Conservation (phyloP, 495 filamentous ascomycete genomes). For the Hyaloscypha finlandica region DNA sequence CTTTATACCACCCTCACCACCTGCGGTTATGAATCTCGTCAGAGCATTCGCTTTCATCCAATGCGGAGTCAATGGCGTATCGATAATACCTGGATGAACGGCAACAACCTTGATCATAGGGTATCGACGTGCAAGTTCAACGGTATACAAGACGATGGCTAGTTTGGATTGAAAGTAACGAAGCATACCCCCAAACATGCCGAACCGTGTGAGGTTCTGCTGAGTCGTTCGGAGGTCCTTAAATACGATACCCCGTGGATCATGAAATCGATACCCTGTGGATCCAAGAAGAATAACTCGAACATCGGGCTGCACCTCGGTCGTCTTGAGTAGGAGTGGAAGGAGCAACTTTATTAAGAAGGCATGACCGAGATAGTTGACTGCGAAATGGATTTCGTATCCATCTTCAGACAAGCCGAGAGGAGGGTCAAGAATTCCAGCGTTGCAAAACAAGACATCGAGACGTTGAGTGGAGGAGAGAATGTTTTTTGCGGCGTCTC, state of each 20-base stretch:
- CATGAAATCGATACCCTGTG: constrained; percentile 37
- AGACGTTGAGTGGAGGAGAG: constrained; percentile 31
- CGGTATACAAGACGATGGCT: constrained; percentile 64
- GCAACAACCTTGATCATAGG: constrained; percentile 56
- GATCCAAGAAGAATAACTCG: constrained; percentile 46
- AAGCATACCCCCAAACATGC: constrained; percentile 37
- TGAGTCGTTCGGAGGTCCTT: constrained; percentile 40
- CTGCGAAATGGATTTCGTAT: constrained; percentile 65
- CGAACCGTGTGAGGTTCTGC: constrained; percentile 22
- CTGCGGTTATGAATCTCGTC: constrained; percentile 27
- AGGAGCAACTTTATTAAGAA: constrained; percentile 66
- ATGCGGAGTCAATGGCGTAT: constrained; percentile 4
- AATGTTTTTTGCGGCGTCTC: constrained; percentile 23
- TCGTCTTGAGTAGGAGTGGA: constrained; percentile 47
- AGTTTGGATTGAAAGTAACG: constrained; percentile 71
- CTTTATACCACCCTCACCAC: background rate
- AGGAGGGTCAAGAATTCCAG: constrained; percentile 62
- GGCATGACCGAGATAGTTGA: constrained; percentile 68
- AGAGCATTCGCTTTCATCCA: constrained; percentile 1
- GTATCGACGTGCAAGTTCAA: constrained; percentile 58
- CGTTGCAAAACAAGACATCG: constrained; percentile 68
- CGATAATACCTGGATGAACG: constrained; percentile 66
- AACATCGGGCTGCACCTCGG: constrained; percentile 37
- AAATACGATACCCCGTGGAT: constrained; percentile 40
- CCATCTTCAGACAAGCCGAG: constrained; percentile 53